Evolutionary conservation across 2,329 filamentous ascomycete species (phyloP).

Genomic region (Microthyrium microscopicum): DNA sequence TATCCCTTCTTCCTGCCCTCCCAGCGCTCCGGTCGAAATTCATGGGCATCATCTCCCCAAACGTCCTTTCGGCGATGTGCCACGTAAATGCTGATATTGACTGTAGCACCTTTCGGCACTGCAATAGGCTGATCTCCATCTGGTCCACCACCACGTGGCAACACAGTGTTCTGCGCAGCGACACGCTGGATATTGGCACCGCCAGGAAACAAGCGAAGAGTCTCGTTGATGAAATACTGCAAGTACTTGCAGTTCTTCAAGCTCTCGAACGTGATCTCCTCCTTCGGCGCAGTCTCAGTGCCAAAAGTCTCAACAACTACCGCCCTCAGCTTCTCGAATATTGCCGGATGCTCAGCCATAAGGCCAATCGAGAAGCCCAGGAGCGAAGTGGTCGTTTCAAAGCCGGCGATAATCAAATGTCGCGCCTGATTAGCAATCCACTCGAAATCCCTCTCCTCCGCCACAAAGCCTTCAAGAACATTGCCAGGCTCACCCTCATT

Average conservation of each 20-base stretch:
- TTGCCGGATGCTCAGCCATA: not conserved
- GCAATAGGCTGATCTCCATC: constrained; percentile 14
- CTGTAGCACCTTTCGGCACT: constrained; percentile 14
- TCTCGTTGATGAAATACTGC: constrained; percentile 10
- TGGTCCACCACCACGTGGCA: constrained; percentile 17
- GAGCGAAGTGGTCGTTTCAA: constrained; percentile 36
- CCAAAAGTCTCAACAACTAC: constrained; percentile 1
- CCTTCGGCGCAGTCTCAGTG: not conserved
- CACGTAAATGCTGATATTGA: constrained; percentile 15
- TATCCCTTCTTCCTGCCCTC: constrained; percentile 1
- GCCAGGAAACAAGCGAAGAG: constrained; percentile 16
- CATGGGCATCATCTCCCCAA: constrained; percentile 6
- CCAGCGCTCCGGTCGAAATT: constrained; percentile 9
- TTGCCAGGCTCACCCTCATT: constrained; percentile 29
- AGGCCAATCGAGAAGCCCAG: constrained; percentile 27
- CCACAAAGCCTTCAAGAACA: constrained; percentile 32
- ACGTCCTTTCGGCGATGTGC: constrained; percentile 4
- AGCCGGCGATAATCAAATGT: constrained; percentile 32
- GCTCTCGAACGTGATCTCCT: not conserved
- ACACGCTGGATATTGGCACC: constrained; percentile 16
- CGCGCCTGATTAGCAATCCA: constrained; percentile 2
- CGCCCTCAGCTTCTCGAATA: constrained; percentile 3
- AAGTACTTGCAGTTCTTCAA: constrained; percentile 8
- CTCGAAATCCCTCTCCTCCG: not conserved
- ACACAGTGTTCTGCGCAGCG: constrained; percentile 14